Conservation (phyloP, 495 filamentous ascomycete species). For the Podospora australis region DNA sequence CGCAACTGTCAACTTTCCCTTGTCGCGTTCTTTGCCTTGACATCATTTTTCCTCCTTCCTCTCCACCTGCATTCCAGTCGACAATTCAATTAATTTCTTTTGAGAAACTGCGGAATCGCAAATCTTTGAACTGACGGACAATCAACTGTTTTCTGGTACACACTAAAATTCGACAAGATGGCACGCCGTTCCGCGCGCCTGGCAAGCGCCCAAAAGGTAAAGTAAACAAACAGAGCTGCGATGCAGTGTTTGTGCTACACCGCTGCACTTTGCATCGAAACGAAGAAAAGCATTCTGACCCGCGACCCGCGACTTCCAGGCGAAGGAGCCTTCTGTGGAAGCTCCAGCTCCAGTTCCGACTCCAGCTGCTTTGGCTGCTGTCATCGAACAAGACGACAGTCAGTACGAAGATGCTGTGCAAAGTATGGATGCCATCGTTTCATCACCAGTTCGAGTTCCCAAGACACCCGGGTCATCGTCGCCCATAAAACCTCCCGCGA, state of each 20-base stretch:
- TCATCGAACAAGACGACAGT: conserved; percentile 37
- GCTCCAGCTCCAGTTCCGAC: conserved; percentile 32
- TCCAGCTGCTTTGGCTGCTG: no score
- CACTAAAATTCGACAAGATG: conserved; percentile 23
- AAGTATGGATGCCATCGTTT: conserved; percentile 30
- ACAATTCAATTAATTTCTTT: background rate
- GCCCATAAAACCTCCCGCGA: conserved; percentile 49
- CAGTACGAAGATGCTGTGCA: conserved; percentile 9
- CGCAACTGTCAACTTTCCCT: conserved; percentile 6
- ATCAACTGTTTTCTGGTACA: background rate
- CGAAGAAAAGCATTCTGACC: conserved; percentile 7
- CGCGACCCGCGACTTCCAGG: conserved; percentile 3
- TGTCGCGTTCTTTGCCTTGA: conserved; percentile 16
- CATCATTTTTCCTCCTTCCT: conserved; percentile 20
- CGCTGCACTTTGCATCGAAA: no score
- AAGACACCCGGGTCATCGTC: conserved; percentile 37
- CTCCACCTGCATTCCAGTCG: conserved; percentile 19
- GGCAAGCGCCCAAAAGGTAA: conserved; percentile 39
- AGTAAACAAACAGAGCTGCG: conserved; percentile 13
- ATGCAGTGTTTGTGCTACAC: background rate
- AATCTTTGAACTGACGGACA: background rate
- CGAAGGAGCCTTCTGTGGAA: conserved; percentile 11
- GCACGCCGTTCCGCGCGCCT: conserved; percentile 45
- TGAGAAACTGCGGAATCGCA: background rate
- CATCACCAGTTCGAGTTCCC: conserved; percentile 38